Evolutionary conservation across 768 basidiomycete genomes (phyloP).

Genomic region (Mrakia frigida): DNA sequence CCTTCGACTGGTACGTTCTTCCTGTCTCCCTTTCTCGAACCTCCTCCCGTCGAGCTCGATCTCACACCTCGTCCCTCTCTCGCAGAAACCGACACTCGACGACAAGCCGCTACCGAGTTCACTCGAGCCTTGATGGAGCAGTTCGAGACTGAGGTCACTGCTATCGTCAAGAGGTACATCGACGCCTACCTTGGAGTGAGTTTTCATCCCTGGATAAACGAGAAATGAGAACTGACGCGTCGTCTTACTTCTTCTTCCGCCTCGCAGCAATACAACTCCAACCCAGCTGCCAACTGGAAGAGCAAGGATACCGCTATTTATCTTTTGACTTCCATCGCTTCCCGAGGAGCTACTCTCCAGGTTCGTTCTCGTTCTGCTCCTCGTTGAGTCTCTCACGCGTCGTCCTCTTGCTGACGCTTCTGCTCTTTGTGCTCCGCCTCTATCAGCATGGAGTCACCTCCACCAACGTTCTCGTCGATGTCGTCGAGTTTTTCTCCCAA

Average conservation of each 20-base stretch:
- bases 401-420: neutral
- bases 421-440: neutral
- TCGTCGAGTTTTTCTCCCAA: conserved; percentile 91
- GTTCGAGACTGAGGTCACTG: conserved; percentile 78
- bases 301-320: conserved; percentile 91
- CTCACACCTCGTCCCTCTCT: conserved; percentile 48
- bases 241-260: neutral
- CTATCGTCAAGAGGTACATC: conserved; percentile 82
- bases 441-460: conserved; percentile 86
- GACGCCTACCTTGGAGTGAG: conserved; percentile 56
- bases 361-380: conserved; percentile 46
- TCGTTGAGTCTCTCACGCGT: neutral
- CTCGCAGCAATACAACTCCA: conserved; percentile 54
- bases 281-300: conserved; percentile 66
- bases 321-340: conserved; percentile 86
- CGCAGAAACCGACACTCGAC: conserved; percentile 71
- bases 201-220: neutral
- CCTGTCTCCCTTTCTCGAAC: neutral
- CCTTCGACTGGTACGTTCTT: conserved; percentile 51
- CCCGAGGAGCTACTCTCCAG: conserved; percentile 77
- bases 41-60: neutral
- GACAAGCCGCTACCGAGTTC: conserved; percentile 94
- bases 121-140: conserved; percentile 77
- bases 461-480: conserved; percentile 83
- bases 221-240: neutral